phyloP scores from a whole-genome alignment of 768 basidiomycete genomes.

The Mycena latifolia region DNA sequence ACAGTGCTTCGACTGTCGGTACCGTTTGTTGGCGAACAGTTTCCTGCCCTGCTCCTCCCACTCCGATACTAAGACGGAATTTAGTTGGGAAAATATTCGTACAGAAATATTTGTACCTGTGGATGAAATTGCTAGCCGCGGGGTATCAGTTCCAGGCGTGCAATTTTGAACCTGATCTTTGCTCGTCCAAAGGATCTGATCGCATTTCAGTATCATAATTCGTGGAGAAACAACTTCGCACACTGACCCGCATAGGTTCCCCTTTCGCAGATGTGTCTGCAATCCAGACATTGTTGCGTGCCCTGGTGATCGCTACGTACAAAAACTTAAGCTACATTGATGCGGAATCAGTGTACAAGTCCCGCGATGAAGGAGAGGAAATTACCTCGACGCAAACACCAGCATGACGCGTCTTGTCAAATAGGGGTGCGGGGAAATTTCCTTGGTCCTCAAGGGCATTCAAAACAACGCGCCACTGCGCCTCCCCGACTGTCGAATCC shows the following conservation, averaged over 20 bases:
- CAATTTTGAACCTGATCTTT: slow-evolving; percentile 61
- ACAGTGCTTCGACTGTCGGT: slow-evolving; percentile 66
- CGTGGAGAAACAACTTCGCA: neutral
- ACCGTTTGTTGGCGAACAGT: slow-evolving; percentile 57
- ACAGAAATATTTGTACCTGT: slow-evolving; percentile 36
- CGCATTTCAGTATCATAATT: neutral
- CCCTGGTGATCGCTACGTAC: slow-evolving; percentile 80
- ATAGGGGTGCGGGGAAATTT: slow-evolving; percentile 53
- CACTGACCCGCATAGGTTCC: slow-evolving; percentile 68
- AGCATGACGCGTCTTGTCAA: slow-evolving; percentile 63
- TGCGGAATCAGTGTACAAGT: neutral
- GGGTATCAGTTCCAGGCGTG: slow-evolving; percentile 61
- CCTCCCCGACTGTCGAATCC: slow-evolving; percentile 63
- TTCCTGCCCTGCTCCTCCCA: slow-evolving; percentile 51
- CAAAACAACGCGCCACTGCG: slow-evolving; percentile 73
- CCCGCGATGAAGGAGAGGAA: neutral
- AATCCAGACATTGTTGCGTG: slow-evolving; percentile 78
- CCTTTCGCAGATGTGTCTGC: slow-evolving; percentile 69
- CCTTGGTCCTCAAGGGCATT: slow-evolving; percentile 49
- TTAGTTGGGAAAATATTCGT: neutral
- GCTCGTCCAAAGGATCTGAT: slow-evolving; percentile 65
- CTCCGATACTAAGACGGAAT: slow-evolving; percentile 42
- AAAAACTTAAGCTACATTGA: slow-evolving; percentile 68
- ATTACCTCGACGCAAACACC: slow-evolving; percentile 70
- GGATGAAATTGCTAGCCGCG: slow-evolving; percentile 67